Percentiles rank a stretch among this genome's conserved stretches.
Conservation (phyloP, 2,329 filamentous ascomycete species). For the Diaporthe sp. region DNA sequence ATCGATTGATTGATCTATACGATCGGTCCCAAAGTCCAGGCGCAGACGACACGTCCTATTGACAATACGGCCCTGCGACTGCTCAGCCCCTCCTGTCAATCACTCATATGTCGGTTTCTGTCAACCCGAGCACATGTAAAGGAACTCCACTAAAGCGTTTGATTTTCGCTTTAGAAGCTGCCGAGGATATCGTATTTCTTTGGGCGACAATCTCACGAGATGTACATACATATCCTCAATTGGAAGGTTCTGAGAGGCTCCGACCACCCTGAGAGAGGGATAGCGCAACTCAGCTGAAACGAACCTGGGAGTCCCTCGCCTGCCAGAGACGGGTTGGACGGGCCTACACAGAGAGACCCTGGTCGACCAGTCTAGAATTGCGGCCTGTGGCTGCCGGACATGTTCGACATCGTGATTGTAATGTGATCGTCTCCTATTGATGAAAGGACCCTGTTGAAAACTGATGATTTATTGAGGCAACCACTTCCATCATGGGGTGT, state of each 20-base stretch:
- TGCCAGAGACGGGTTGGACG: no score
- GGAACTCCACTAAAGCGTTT: not conserved
- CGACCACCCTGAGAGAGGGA: not conserved
- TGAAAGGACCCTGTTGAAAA: no score
- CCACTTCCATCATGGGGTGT: no score
- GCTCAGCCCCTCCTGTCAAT: not conserved
- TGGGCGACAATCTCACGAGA: not conserved
- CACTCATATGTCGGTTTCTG: not conserved
- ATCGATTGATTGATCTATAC: not conserved
- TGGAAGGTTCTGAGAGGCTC: not conserved
- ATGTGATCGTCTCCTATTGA: not conserved
- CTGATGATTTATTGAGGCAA: not conserved
- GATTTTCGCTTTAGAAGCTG: not conserved
- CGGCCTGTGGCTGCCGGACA: no score
- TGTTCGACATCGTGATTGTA: not conserved
- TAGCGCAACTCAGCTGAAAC: not conserved
- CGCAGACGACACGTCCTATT: no score
- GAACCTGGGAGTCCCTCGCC: no score
- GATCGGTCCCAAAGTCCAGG: conserved; percentile 1
- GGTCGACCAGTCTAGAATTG: not conserved
- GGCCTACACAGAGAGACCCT: not conserved
- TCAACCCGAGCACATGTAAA: not conserved
- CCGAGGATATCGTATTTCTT: not conserved
- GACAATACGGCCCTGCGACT: not conserved
- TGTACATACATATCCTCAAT: not conserved